phyloP scores from a whole-genome alignment of 140 eudicot genomes.

The Flaveria floridana region DNA sequence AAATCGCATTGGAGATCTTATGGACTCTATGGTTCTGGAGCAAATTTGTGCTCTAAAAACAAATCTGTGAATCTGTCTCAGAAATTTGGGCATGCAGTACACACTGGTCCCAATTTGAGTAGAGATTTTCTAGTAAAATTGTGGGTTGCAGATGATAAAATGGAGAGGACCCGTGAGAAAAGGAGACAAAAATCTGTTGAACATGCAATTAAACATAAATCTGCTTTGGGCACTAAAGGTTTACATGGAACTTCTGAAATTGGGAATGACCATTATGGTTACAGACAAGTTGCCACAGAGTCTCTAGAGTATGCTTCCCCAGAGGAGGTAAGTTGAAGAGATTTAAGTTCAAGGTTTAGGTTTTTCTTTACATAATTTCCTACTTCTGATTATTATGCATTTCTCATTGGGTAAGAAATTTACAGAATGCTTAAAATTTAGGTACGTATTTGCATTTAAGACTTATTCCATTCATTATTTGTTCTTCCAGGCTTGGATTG shows the following conservation, averaged over 20 bases:
- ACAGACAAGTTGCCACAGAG: conserved; percentile 56
- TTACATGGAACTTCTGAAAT: conserved; percentile 30
- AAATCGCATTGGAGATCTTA: conserved; percentile 27
- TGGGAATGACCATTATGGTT: conserved; percentile 32
- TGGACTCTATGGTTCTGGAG: conserved; percentile 21
- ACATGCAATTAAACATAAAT: conserved; percentile 24
- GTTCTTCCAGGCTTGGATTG: conserved; percentile 60
- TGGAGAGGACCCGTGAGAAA: conserved; percentile 32
- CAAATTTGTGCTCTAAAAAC: conserved; percentile 3
- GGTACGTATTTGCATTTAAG: neutral
- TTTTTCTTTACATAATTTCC: neutral
- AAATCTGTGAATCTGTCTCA: conserved; percentile 23
- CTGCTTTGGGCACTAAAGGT: conserved; percentile 26
- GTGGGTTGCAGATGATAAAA: conserved; percentile 66
- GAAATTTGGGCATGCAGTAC: conserved; percentile 31
- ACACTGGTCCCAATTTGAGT: conserved; percentile 48
- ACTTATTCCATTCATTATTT: conserved; percentile 16
- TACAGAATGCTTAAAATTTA: neutral
- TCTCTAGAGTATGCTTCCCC: conserved; percentile 46
- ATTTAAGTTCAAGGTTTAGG: conserved; percentile 14
- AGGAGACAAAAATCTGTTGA: conserved; percentile 32
- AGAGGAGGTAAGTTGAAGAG: conserved; percentile 60
- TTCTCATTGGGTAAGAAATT: neutral
- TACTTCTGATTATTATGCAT: neutral
- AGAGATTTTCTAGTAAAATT: conserved; percentile 71